Evolutionary conservation across 192 early-diverging fungal species (phyloP), one percentile per base, ranked within the genome.

Genomic region (Coemansia sp.): DNA sequence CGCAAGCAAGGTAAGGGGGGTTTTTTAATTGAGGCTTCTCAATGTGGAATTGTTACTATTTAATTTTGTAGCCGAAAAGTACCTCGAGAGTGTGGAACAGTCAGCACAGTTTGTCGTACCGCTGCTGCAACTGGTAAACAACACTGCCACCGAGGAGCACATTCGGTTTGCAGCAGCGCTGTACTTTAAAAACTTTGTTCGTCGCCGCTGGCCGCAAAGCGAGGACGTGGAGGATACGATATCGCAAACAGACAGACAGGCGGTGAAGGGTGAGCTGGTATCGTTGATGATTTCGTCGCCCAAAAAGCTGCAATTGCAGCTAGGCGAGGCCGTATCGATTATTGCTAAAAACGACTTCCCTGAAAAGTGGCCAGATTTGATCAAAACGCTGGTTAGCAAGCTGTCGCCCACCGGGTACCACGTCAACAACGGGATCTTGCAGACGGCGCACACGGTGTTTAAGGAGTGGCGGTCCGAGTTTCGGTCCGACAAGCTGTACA

Each of bases 171-270:
- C 93, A 4, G 90, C 85, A 5, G 83, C 90, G 16, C 71, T 99
- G 45, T 88, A 90, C 58, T 98, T 99, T 77, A 99, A 99, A 79
- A 99, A 99, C 74, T 93, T 86, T 80, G 80, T 98, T 61, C 91
- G 92, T 58, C 83, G 87, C 57, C 70, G 88, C 60, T 99, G 97
- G 97, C 57, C 64, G 40, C 62, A 64, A 58, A 36, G 60, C 65
- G 75, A 78, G 47, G 61, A 80, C 34, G 21, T 51, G 10, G 66
- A 64, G 40, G 69, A 76, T 17, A 60, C 50, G 12, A 49, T 80
- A 10, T n/a, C 60, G 0, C 47, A 56, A 0, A 74, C 83, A 34
- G 94, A 94, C 78, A 82, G 94, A 28, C 56, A 60, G 31, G 84
- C 81, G 5, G 91, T 99, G 64, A 97, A 97, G 73, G 60, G 64